Conservation (phyloP, 306 rosid species). For the Datisca glomerata region DNA sequence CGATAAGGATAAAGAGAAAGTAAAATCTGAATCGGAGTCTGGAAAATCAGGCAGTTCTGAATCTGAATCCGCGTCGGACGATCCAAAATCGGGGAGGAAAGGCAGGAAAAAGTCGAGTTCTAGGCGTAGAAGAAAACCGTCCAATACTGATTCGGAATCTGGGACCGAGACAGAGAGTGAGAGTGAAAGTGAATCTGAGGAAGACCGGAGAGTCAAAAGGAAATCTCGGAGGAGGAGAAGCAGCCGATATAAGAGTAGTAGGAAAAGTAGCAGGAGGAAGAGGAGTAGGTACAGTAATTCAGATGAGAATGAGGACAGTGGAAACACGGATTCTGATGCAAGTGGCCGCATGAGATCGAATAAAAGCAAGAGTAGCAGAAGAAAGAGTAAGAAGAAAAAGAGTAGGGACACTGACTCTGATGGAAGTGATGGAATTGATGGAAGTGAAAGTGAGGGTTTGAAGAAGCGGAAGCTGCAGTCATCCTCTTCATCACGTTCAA, state of each 20-base stretch:
- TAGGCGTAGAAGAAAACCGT: conserved; percentile 22
- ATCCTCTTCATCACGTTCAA: conserved; percentile 15
- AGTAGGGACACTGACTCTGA: neutral
- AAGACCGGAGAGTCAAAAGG: conserved; percentile 32
- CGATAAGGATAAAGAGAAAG: conserved; percentile 19
- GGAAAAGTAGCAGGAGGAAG: conserved; percentile 23
- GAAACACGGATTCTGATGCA: conserved; percentile 6
- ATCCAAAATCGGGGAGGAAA: conserved; percentile 28
- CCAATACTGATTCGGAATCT: conserved; percentile 27
- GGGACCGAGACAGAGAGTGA: conserved; percentile 23
- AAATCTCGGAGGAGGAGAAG: conserved; percentile 18
- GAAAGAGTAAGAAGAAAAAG: conserved; percentile 24
- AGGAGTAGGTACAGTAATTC: conserved; percentile 6
- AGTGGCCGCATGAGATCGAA: no score
- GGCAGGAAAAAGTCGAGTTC: conserved; percentile 21
- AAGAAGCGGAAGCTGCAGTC: conserved; percentile 25
- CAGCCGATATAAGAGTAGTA: conserved; percentile 9
- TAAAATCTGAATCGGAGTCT: conserved; percentile 8
- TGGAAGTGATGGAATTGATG: conserved; percentile 23
- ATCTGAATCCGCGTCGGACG: conserved; percentile 27
- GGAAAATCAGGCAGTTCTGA: conserved; percentile 18
- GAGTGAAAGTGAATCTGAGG: conserved; percentile 32
- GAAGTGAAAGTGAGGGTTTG: conserved; percentile 13
- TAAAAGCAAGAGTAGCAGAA: conserved; percentile 18
- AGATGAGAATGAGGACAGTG: conserved; percentile 15